Percentiles rank a stretch among this genome's conserved stretches.
Conservation (phyloP, 2,329 filamentous ascomycete genomes). For the Paraphoma chrysanthemicola region DNA sequence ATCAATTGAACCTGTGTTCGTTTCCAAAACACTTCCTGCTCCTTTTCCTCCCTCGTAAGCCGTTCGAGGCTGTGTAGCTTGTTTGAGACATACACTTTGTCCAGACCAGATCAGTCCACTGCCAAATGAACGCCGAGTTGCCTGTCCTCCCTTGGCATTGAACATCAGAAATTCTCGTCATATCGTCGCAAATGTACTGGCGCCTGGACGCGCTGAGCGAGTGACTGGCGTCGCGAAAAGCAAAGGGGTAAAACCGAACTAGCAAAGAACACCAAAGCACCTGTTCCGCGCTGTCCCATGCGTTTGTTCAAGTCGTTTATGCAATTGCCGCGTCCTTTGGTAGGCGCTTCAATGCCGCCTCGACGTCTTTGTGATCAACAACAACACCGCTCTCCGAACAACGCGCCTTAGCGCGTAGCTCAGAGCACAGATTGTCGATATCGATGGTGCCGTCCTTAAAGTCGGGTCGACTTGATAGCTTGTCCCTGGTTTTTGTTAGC, state of each 20-base stretch:
- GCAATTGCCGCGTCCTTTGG: conserved; percentile 35
- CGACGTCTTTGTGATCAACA: conserved; percentile 87
- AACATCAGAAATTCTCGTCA: neutral
- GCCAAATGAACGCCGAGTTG: conserved; percentile 1
- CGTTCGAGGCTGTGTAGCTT: neutral
- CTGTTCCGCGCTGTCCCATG: conserved; percentile 4
- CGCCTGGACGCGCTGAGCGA: conserved; percentile 4
- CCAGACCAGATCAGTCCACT: neutral
- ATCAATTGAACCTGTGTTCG: too few species aligned
- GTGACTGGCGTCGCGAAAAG: neutral
- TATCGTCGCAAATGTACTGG: neutral
- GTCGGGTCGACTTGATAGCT: conserved; percentile 82
- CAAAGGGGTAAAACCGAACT: neutral
- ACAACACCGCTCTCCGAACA: conserved; percentile 91
- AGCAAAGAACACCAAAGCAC: conserved; percentile 1
- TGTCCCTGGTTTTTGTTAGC: conserved; percentile 72
- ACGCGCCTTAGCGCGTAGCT: conserved; percentile 93
- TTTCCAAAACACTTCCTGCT: too few species aligned
- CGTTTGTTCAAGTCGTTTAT: conserved; percentile 3
- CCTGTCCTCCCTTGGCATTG: neutral
- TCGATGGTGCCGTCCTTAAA: conserved; percentile 93
- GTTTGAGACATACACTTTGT: neutral
- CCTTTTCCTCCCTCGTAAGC: neutral
- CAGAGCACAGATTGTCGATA: conserved; percentile 88
- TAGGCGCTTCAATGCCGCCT: conserved; percentile 61